A percentile compares a stretch with the other conserved stretches of the same genome.
phyloP scores from a whole-genome alignment of 345 rosid genomes.

The Brassica nigra region DNA sequence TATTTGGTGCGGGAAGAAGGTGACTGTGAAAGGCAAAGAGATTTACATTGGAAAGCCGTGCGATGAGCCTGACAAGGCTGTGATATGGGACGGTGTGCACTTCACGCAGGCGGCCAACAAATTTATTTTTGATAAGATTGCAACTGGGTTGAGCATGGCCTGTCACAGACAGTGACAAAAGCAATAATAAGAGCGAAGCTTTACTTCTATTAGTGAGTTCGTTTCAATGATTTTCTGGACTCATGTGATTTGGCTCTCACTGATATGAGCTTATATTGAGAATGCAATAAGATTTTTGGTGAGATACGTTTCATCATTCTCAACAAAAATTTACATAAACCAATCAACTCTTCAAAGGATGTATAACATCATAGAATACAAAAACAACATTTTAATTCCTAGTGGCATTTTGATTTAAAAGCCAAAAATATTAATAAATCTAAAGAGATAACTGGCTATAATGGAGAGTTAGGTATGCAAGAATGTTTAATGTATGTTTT shows the following conservation, averaged over 20 bases:
- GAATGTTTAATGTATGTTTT: background rate
- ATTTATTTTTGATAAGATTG: conserved; percentile 35
- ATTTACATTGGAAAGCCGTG: conserved; percentile 53
- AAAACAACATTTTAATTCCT: background rate
- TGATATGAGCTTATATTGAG: background rate
- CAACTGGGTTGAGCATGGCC: conserved; percentile 20
- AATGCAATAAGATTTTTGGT: conserved; percentile 13
- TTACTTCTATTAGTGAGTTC: conserved; percentile 17
- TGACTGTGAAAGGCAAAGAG: conserved; percentile 49
- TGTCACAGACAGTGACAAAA: conserved; percentile 30
- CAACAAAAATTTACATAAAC: conserved; percentile 7
- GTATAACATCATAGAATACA: too few relatives aligned
- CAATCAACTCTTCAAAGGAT: background rate
- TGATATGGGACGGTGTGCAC: conserved; percentile 46
- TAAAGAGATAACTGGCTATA: background rate
- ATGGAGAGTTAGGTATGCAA: background rate
- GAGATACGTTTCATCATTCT: conserved; percentile 19
- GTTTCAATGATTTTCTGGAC: background rate
- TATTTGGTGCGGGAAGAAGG: conserved; percentile 57
- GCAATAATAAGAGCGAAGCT: background rate
- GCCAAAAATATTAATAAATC: background rate
- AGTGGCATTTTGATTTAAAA: background rate
- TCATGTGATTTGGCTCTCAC: background rate
- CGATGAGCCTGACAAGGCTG: conserved; percentile 38
- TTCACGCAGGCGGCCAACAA: conserved; percentile 45